phyloP scores from a whole-genome alignment of 2,329 filamentous ascomycete genomes.

The Trichoderma endophyticum region DNA sequence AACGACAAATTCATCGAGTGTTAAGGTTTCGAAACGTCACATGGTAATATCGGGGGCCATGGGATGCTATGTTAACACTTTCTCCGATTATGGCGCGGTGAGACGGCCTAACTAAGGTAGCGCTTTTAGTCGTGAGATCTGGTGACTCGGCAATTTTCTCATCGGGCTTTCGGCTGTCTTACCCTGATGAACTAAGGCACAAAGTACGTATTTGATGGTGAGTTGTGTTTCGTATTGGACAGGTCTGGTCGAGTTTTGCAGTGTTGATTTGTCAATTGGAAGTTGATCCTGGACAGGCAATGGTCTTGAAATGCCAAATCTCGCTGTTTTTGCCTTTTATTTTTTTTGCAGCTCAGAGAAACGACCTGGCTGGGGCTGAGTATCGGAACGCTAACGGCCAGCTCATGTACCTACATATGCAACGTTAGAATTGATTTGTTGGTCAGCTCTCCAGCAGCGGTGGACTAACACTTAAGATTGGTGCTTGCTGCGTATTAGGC shows the following conservation, averaged over 20 bases:
- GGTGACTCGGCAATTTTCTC: slow-evolving; percentile 7
- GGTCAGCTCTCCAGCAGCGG: background rate
- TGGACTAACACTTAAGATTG: background rate
- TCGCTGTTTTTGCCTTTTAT: background rate
- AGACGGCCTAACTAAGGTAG: background rate
- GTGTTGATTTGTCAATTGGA: background rate
- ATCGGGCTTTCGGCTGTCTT: background rate
- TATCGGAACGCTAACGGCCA: background rate
- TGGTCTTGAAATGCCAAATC: background rate
- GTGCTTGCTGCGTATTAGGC: background rate
- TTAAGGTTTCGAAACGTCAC: slow-evolving; percentile 11
- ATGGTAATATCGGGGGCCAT: background rate
- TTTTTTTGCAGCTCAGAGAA: background rate
- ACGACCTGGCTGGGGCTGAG: background rate
- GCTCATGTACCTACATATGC: background rate
- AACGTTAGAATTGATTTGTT: background rate
- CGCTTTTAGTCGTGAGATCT: background rate
- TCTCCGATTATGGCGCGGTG: background rate
- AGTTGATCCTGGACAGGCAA: background rate
- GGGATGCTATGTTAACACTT: background rate
- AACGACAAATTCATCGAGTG: background rate
- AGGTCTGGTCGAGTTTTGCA: background rate
- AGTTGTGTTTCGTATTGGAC: background rate
- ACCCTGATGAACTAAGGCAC: background rate
- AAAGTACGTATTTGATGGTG: background rate